These are phyloP conservation scores for Talaromyces borbonicus DNA, from an alignment of 495 filamentous ascomycete species.

Conservation along the genomic window DNA sequence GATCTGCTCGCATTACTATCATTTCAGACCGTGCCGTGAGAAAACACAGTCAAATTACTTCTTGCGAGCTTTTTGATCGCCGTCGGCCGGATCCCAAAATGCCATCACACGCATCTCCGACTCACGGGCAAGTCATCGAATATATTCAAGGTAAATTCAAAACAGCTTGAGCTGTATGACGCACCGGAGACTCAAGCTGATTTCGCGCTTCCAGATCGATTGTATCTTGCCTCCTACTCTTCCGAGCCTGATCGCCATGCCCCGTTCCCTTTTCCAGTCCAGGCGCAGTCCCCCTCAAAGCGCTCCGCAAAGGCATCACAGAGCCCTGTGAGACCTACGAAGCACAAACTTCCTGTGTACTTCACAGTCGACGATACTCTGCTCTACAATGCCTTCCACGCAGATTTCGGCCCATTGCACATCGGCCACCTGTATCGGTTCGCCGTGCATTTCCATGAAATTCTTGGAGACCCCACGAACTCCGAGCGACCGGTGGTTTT, in stretches of 20 bases:
- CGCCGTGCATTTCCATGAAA: constrained; percentile 87
- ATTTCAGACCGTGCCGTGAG: not conserved
- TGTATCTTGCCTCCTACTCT: constrained; percentile 91
- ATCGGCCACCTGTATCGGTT: constrained; percentile 96
- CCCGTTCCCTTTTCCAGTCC: constrained; percentile 69
- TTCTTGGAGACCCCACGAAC: constrained; percentile 77
- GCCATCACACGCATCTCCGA: constrained; percentile 29
- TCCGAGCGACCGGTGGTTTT: constrained; percentile 82
- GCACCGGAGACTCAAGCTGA: constrained; percentile 8
- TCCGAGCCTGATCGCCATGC: constrained; percentile 69
- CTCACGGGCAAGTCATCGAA: constrained; percentile 65
- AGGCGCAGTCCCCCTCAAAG: constrained; percentile 62
- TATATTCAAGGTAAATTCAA: constrained; percentile 61
- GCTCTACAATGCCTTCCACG: constrained; percentile 96
- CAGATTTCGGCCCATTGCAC: constrained; percentile 95
- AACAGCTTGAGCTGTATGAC: not conserved
- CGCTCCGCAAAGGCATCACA: constrained; percentile 57
- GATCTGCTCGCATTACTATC: too few relatives aligned
- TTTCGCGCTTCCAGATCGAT: constrained; percentile 53
- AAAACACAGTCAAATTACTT: too few relatives aligned
- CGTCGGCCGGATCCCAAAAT: constrained; percentile 25
- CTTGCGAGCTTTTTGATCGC: too few relatives aligned
- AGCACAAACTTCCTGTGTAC: constrained; percentile 66
- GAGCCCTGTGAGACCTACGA: constrained; percentile 34
- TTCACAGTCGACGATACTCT: constrained; percentile 91